These are phyloP conservation scores for Gremmenia infestans DNA, from an alignment of 2,329 filamentous ascomycete genomes.

Conservation along the genomic window DNA sequence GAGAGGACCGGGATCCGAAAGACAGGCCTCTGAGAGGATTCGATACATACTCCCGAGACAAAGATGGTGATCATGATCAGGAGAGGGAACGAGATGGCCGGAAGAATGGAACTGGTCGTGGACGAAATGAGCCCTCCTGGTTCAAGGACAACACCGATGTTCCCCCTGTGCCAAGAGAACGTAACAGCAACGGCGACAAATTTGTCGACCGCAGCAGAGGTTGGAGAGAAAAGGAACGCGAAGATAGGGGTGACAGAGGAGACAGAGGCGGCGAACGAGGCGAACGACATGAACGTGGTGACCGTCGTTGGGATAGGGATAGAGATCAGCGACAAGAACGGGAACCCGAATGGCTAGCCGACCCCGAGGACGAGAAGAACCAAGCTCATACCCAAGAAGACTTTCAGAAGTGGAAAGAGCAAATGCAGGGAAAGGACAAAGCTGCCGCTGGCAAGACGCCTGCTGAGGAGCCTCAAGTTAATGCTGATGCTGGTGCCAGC, in stretches of 20 bases:
- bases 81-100: slow-evolving; percentile 49
- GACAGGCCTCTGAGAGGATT: slow-evolving; percentile 44
- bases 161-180: slow-evolving; percentile 26
- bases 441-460: slow-evolving; percentile 21
- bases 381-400: slow-evolving; percentile 80
- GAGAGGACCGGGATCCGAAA: slow-evolving; percentile 51
- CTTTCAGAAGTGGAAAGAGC: slow-evolving; percentile 91
- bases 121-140: slow-evolving; percentile 70
- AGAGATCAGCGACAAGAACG: slow-evolving; percentile 61
- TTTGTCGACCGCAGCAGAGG: slow-evolving; percentile 30
- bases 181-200: slow-evolving; percentile 31
- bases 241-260: slow-evolving; percentile 27
- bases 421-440: slow-evolving; percentile 49
- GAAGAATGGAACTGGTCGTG: slow-evolving; percentile 61
- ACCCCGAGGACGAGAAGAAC: slow-evolving; percentile 62
- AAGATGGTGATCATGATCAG: slow-evolving; percentile 43
- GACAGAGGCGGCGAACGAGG: neutral
- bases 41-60: slow-evolving; percentile 46
- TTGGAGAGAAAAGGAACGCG: slow-evolving; percentile 38
- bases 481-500: slow-evolving; percentile 33
- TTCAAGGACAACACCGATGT: slow-evolving; percentile 46
- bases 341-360: slow-evolving; percentile 89
- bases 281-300: slow-evolving; percentile 19
- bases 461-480: slow-evolving; percentile 35
- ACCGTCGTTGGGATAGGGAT: slow-evolving; percentile 43